Base-by-base conservation (phyloP, 2,329 filamentous ascomycete genomes). In the Colletotrichum sp. region DNA sequence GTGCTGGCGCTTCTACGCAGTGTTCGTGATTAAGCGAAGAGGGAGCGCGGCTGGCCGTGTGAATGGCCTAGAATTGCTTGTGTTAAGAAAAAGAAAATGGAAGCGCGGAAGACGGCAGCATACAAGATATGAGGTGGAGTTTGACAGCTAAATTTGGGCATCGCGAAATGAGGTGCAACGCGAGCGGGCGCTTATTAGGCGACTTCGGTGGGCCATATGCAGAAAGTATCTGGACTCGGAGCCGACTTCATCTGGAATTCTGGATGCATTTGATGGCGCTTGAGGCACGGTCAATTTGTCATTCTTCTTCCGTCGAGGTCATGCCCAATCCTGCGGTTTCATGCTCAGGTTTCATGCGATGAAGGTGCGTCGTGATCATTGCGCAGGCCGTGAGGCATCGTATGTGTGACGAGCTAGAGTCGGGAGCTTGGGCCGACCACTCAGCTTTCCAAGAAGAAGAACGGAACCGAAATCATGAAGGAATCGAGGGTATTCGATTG, bases 131-230 rank as follows among this genome's bases (percentile, higher is more conserved):
- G 15, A 8, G 67, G 49, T 32, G 52, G 39, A 32, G 59, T 52
- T 32, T 24, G 34, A 28, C 16, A 28, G 28, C 24, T 32, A 49
- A 26, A 67, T 30, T 30, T 55, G n/a, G 67, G 24, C 36, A 76
- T 39, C 30, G 32, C 34, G 26, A 36, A 57, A 76, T 59, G 16
- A 74, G 28, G 32, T 68, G 39, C 24, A 28, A 64, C 39, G 44
- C 16, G 7, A 59, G 57, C 59, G 64, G 70, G 64, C 64, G 74
- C 74, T 74, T 73, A 65, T 34, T 55, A 65, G 36, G 59, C 70
- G 64, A 69, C 39, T 13, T 30, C 12, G 12, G 26, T 9, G 34
- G 57, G 12, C 55, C 49, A 28, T 34, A 18, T 65, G 32, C 44
- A 18, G 70, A 55, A 69, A 65, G 12, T 39, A 24, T 67, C 44